Base-by-base conservation (phyloP, 164 flowering plant species). In the Magnolia kwangsiensis region DNA sequence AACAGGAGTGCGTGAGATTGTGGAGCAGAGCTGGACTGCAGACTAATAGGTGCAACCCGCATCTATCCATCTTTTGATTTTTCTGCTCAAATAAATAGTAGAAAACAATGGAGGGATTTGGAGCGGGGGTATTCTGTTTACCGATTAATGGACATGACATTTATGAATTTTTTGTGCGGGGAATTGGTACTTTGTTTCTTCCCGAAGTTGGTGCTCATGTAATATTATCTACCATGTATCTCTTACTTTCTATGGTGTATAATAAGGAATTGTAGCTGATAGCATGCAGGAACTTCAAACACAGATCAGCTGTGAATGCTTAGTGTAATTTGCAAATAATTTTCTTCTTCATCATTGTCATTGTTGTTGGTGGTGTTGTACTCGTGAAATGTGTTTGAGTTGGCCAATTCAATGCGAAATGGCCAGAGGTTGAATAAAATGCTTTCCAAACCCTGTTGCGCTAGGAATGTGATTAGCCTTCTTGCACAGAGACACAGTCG, bases 1-100 rank as follows among this genome's bases (percentile, higher is more conserved):
- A 90, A 91, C 81, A 67, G 88, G 87, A 83, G 92, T 93, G 3
- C 89, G 93, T 49, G 94, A 91, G 71, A 85, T 93, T 73, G 96
- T 93, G 37, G 97, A 93, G 92, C 97, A 93, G 87, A 93, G 96
- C 83, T 93, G 97, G 96, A 91, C 92, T 31, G 97, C 98, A 18
- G 98, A 93, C 79, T 93, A 80, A 82, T 55, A 1, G 61, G 61
- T 55, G 13, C 61, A 55, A 16, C 13, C 61, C 19, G 1, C 61
- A 11, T 55, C 18, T 14, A 9, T 51, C 13, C 11, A 55, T 55
- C 61, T 55, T 55, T 55, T 55, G 13, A 2, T 55, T 55, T 55
- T 3, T 55, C 61, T 8, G 45, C 18, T 11, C 61, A 55, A 55
- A 55, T 11, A 11, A 55, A 16, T 55, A 37, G 11, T 55, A 55